A percentile compares a stretch with the other conserved stretches of the same genome.
Conservation (phyloP, 1,284 basidiomycete genomes). For the Tremellales sp. region DNA sequence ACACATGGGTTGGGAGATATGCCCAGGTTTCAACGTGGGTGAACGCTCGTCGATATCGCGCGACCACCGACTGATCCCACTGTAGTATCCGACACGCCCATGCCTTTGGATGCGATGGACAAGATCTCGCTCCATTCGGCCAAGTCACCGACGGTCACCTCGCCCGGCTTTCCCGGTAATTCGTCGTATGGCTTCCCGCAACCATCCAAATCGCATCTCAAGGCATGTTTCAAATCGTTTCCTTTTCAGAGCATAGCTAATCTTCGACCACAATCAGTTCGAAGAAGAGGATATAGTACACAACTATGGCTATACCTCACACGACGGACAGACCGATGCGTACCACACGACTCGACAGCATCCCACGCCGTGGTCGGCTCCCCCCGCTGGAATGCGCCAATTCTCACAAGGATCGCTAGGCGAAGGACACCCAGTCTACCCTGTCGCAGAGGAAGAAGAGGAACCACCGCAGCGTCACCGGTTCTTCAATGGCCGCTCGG, state of each 20-base stretch:
- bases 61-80: conserved; percentile 1
- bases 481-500: too few species aligned
- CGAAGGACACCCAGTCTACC: conserved; percentile 1
- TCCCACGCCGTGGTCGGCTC: conserved; percentile 3
- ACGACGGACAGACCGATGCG: conserved; percentile 24
- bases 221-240: conserved; percentile 21
- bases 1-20: conserved; percentile 38
- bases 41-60: neutral
- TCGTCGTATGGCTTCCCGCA: too few species aligned
- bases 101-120: conserved; percentile 42
- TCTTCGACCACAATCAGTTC: conserved; percentile 26
- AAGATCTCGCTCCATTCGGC: conserved; percentile 34
- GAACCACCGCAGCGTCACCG: too few species aligned
- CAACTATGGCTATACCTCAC: conserved; percentile 40
- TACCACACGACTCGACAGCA: conserved; percentile 30
- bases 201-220: conserved; percentile 30
- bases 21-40: conserved; percentile 41
- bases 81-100: conserved; percentile 44
- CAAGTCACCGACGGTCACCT: conserved; percentile 10
- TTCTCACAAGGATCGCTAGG: too few species aligned
- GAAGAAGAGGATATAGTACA: conserved; percentile 45
- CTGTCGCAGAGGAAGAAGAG: neutral
- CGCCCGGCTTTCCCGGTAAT: conserved; percentile 9
- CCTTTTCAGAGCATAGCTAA: neutral
- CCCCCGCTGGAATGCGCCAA: conserved; percentile 8